Evolutionary conservation across 2,329 filamentous ascomycete genomes (phyloP).

Genomic region (Sporothrix humicola): DNA sequence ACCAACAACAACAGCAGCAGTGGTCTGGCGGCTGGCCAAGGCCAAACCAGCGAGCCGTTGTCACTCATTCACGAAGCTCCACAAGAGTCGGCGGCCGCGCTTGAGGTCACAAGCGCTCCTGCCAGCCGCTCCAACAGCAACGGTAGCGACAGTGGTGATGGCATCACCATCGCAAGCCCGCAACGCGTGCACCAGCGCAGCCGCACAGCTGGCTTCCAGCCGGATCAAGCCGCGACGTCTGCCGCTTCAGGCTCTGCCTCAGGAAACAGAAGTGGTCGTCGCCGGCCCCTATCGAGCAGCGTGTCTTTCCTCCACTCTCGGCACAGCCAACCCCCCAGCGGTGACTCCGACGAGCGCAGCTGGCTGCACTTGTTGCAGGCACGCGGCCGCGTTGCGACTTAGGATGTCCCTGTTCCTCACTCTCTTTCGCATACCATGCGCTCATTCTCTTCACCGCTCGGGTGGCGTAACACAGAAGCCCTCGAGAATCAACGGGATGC

Average conservation of each 20-base stretch:
- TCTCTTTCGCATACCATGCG: background rate
- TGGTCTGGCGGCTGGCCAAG: background rate
- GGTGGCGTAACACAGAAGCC: slow-evolving; percentile 7
- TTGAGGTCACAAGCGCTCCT: background rate
- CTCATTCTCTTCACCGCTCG: background rate
- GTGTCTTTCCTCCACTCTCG: slow-evolving; percentile 38
- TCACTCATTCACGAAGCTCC: slow-evolving; percentile 43
- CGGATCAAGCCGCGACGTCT: background rate
- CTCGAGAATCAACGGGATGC: background rate
- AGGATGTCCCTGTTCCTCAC: background rate
- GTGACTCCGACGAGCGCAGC: slow-evolving; percentile 44
- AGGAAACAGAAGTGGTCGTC: slow-evolving; percentile 18
- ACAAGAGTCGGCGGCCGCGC: slow-evolving; percentile 30
- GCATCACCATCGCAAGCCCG: slow-evolving; percentile 3
- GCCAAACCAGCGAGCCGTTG: slow-evolving; percentile 38
- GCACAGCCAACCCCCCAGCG: slow-evolving; percentile 38
- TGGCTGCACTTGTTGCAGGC: slow-evolving; percentile 48
- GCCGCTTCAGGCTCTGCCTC: background rate
- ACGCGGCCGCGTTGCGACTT: slow-evolving; percentile 44
- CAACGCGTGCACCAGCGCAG: slow-evolving; percentile 19
- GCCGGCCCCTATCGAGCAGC: slow-evolving; percentile 40
- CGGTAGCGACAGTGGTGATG: slow-evolving; percentile 13
- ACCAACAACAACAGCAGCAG: slow-evolving; percentile 4
- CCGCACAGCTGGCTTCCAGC: background rate
- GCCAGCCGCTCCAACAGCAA: slow-evolving; percentile 15